Evolutionary conservation across 495 filamentous ascomycete species (phyloP).

Genomic region (Mytilinidion resinicola): DNA sequence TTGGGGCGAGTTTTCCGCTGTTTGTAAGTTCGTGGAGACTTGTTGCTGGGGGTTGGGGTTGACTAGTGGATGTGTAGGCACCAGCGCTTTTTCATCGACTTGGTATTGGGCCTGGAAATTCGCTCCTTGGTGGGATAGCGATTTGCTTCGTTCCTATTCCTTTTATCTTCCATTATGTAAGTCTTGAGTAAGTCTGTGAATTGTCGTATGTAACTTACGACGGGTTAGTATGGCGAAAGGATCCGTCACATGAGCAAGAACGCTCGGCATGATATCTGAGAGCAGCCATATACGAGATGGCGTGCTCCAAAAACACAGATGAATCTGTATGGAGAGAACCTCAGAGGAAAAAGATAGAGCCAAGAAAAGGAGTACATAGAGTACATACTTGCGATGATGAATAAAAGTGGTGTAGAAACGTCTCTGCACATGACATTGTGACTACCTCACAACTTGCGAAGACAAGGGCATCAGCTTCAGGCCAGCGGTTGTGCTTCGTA

Average conservation of each 20-base stretch:
- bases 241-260: conserved; percentile 13
- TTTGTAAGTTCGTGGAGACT: conserved; percentile 29
- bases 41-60: background rate
- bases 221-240: conserved; percentile 1
- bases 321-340: no score
- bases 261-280: conserved; percentile 5
- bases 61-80: background rate
- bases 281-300: background rate
- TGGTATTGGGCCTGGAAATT: conserved; percentile 5
- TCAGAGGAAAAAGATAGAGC: no score
- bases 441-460: background rate
- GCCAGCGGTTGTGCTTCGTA: background rate
- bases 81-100: conserved; percentile 4
- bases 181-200: background rate
- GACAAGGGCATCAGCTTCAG: background rate
- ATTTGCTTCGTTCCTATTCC: conserved; percentile 5
- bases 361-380: no score
- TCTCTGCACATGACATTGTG: background rate
- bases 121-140: conserved; percentile 3
- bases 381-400: no score
- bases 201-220: background rate
- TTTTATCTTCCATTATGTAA: conserved; percentile 4
- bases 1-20: conserved; percentile 44
- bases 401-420: no score
- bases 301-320: background rate